A percentile compares a stretch with the other conserved stretches of the same genome.
These are phyloP conservation scores for Patellifolia procumbens DNA, from an alignment of 179 eudicot genomes.

Conservation along the genomic window DNA sequence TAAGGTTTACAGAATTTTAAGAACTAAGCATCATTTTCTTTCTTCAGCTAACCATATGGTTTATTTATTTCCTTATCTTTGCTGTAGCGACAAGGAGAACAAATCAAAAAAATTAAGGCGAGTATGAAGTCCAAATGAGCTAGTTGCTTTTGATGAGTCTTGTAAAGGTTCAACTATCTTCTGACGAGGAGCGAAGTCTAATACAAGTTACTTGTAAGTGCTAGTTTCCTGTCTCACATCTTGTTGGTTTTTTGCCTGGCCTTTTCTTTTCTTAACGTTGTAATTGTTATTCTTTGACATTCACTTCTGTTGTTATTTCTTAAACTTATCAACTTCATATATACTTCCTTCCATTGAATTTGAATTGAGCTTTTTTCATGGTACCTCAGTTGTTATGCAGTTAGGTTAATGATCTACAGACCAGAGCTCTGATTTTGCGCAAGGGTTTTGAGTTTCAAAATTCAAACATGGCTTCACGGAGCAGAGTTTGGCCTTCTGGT, in stretches of 20 bases:
- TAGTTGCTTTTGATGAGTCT: background rate
- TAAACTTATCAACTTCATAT: background rate
- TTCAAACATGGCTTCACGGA: background rate
- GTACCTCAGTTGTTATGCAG: background rate
- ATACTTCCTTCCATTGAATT: background rate
- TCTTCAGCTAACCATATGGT: background rate
- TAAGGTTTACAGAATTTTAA: slow-evolving; percentile 40
- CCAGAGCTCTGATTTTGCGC: background rate
- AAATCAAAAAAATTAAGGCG: slow-evolving; percentile 8
- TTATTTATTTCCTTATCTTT: background rate
- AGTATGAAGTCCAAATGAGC: slow-evolving; percentile 21
- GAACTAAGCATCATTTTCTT: background rate
- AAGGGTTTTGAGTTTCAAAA: background rate
- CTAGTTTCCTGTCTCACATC: background rate
- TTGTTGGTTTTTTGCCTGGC: no score
- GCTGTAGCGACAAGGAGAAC: slow-evolving; percentile 27
- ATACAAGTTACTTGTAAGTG: background rate
- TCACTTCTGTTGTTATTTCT: background rate
- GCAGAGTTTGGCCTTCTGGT: background rate
- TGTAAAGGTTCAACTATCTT: background rate
- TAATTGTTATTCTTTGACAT: no score
- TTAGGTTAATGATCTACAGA: background rate
- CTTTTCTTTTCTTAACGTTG: background rate
- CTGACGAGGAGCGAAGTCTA: background rate
- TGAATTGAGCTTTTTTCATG: background rate